phyloP scores from a whole-genome alignment of 495 filamentous ascomycete species.

The Apiosordaria backusii region DNA sequence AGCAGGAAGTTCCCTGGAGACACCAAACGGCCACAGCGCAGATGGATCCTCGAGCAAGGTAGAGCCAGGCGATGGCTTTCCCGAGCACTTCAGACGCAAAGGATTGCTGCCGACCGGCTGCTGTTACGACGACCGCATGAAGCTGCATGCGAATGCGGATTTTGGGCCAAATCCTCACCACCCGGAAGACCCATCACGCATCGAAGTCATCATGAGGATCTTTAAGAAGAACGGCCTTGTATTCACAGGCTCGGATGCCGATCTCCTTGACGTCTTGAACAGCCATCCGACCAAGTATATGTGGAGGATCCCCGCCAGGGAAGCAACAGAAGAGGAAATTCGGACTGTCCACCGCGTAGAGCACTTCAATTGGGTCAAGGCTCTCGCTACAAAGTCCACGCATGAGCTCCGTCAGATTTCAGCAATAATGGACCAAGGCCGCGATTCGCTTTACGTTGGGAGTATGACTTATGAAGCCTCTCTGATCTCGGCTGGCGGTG shows the following conservation, averaged over 20 bases:
- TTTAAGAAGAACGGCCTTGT: constrained; percentile 77
- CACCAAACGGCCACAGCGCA: constrained; percentile 27
- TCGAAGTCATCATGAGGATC: constrained; percentile 82
- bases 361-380: constrained; percentile 75
- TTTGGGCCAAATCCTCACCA: constrained; percentile 67
- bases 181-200: constrained; percentile 88
- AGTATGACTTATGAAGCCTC: constrained; percentile 75
- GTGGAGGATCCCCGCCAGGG: constrained; percentile 68
- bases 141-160: constrained; percentile 79
- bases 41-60: constrained; percentile 25
- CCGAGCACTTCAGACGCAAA: constrained; percentile 23
- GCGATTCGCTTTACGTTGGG: constrained; percentile 90
- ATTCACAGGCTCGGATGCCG: constrained; percentile 45
- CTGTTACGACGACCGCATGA: constrained; percentile 92
- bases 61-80: constrained; percentile 23
- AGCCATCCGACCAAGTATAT: constrained; percentile 57
- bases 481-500: constrained; percentile 82
- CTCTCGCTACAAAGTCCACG: constrained; percentile 50
- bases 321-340: constrained; percentile 73
- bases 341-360: constrained; percentile 66
- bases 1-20: constrained; percentile 22
- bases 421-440: constrained; percentile 53
- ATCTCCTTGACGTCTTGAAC: constrained; percentile 44
- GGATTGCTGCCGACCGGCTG: constrained; percentile 62
- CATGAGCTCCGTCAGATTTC: constrained; percentile 60